Base-by-base conservation (phyloP, 352 stramenopile species). In the Phytophthora sp. region DNA sequence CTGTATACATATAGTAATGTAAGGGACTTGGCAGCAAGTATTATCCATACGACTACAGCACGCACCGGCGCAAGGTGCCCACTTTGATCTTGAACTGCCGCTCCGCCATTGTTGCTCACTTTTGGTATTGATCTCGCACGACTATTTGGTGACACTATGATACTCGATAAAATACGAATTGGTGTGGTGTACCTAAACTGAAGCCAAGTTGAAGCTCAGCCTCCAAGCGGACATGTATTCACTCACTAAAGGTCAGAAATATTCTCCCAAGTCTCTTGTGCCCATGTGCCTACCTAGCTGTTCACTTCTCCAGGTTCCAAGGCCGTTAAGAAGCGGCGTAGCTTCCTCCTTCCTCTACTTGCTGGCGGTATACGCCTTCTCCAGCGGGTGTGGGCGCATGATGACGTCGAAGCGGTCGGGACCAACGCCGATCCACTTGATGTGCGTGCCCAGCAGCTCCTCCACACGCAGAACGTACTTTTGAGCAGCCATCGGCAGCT, bases 351-450 rank as follows among this genome's bases (percentile, higher is more conserved):
- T 49, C 29, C 41, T 75, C 67, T 68, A 75, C 24, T 63, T 57
- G 53, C 51, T 47, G 41, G 56, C 53, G 20, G 16, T 53, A 60
- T 81, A 86, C n/a, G 80, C 70, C 64, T 91, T 91, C 69, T 93
- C 80, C 29, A 94, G 72, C 57, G 86, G 86, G 63, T 91, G 86
- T 33, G 80, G 66, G 16, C 86, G 82, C 54, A 86, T 96, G 79
- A 99, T 98, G 49, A 98, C 85, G 73, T 98, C 97, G 57, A 97
- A 89, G 47, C 97, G 89, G 80, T 98, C 98, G 52, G 97, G 91
- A 35, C 98, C 98, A 16, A 99, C 97, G 55, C 97, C 98, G 67
- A 99, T 99, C 96, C 97, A 99, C 75, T 98, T 95, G 70, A 99
- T 98, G 52, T 97, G 93, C 69, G 97, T 95, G 65, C 96, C 96